A percentile compares a stretch with the other conserved stretches of the same genome.
These are phyloP conservation scores for Venustampulla echinocandica DNA, from an alignment of 495 filamentous ascomycete species.

Conservation along the genomic window DNA sequence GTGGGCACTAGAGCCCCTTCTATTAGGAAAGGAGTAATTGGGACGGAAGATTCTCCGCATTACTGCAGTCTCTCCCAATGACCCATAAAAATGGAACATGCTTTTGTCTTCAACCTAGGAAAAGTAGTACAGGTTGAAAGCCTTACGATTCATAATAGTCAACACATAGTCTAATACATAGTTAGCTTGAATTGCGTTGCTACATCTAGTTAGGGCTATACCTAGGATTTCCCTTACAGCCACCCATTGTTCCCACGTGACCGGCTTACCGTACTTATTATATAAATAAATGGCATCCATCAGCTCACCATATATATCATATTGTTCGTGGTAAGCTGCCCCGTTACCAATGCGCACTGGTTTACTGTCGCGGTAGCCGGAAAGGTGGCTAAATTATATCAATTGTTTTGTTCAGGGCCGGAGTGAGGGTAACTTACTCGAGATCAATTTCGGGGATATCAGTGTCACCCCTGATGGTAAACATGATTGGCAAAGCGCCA, in stretches of 20 bases:
- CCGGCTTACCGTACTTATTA: conserved; percentile 68
- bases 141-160: conserved; percentile 38
- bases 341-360: conserved; percentile 70
- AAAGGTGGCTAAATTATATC: conserved; percentile 39
- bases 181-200: not conserved
- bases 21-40: too few species aligned
- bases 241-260: conserved; percentile 64
- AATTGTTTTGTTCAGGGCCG: conserved; percentile 3
- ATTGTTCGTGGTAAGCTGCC: conserved; percentile 62
- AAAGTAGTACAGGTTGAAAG: not conserved
- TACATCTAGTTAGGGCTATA: conserved; percentile 8
- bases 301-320: conserved; percentile 69
- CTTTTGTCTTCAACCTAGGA: too few species aligned
- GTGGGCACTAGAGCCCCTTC: too few species aligned
- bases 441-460: conserved; percentile 62
- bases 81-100: too few species aligned
- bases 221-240: conserved; percentile 49
- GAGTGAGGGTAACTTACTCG: conserved; percentile 14
- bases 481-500: conserved; percentile 65
- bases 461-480: conserved; percentile 61
- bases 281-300: conserved; percentile 70
- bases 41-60: too few species aligned
- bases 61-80: too few species aligned
- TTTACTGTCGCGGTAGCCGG: conserved; percentile 56
- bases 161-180: conserved; percentile 37